Evolutionary conservation across 176 grass and related monocot species (phyloP).

Genomic region (Urochloa ruziziensis): DNA sequence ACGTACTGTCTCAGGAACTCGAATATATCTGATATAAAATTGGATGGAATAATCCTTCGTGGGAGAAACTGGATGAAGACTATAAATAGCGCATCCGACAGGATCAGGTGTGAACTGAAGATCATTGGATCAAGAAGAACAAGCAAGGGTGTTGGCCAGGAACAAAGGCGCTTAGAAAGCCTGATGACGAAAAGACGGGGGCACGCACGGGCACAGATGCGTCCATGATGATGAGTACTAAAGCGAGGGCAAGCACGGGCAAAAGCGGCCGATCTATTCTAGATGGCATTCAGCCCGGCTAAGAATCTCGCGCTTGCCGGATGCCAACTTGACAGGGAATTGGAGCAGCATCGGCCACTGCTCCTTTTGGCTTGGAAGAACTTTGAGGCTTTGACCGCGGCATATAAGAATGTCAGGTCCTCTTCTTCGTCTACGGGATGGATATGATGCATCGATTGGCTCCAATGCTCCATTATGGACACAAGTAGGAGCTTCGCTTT

Average conservation of each 20-base stretch:
- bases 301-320: conserved; percentile 32
- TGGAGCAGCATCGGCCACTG: conserved; percentile 4
- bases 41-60: conserved; percentile 15
- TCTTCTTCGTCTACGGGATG: background rate
- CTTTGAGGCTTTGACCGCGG: conserved; percentile 30
- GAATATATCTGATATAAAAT: background rate
- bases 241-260: conserved; percentile 23
- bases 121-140: conserved; percentile 15
- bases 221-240: background rate
- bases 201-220: conserved; percentile 37
- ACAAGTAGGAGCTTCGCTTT: conserved; percentile 35
- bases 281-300: conserved; percentile 3
- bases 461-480: conserved; percentile 29
- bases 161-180: conserved; percentile 8
- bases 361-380: conserved; percentile 2
- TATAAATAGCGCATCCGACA: background rate
- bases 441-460: background rate
- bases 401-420: background rate
- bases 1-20: background rate
- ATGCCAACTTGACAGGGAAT: conserved; percentile 23
- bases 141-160: background rate
- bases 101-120: background rate
- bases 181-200: background rate
- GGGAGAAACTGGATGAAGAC: background rate
- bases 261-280: conserved; percentile 20